phyloP scores from a whole-genome alignment of 2,329 filamentous ascomycete genomes.

The Aspergillus novoparasiticus region DNA sequence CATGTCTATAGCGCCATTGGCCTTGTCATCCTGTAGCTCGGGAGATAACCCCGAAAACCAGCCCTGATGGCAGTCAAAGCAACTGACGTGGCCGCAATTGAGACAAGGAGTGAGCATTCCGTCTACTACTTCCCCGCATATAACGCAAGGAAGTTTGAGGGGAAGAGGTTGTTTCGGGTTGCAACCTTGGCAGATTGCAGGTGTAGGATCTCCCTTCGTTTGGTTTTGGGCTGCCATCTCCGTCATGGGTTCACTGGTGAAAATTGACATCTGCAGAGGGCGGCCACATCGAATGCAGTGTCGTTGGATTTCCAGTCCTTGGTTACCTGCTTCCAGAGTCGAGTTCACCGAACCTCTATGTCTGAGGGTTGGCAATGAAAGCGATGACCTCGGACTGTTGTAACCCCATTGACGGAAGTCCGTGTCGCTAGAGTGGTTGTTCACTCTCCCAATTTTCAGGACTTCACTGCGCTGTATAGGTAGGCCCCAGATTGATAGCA shows the following conservation, averaged over 20 bases:
- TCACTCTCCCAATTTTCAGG: constrained; percentile 56
- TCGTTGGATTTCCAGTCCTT: constrained; percentile 45
- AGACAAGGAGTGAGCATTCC: constrained; percentile 52
- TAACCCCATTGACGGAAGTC: constrained; percentile 26
- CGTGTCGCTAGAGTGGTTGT: constrained; percentile 35
- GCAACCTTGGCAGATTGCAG: constrained; percentile 39
- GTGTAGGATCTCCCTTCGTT: constrained; percentile 17
- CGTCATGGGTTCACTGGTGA: constrained; percentile 25
- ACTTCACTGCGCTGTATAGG: constrained; percentile 59
- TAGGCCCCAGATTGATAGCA: constrained; percentile 62
- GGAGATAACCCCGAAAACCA: constrained; percentile 39
- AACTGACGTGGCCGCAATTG: constrained; percentile 51
- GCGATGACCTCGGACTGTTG: constrained; percentile 29
- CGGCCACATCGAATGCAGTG: constrained; percentile 47
- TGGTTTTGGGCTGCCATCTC: constrained; percentile 26
- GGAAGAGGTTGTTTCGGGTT: constrained; percentile 36
- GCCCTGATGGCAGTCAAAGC: constrained; percentile 46
- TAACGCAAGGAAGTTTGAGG: constrained; percentile 43
- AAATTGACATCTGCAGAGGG: constrained; percentile 40
- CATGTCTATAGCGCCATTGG: constrained; percentile 13
- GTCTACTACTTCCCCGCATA: constrained; percentile 46
- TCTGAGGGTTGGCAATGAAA: constrained; percentile 24
- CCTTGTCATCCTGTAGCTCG: constrained; percentile 16
- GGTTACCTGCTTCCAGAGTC: constrained; percentile 16
- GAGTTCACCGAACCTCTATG: constrained; percentile 14